phyloP scores from a whole-genome alignment of 805 yeast species.

The Candida montana region DNA sequence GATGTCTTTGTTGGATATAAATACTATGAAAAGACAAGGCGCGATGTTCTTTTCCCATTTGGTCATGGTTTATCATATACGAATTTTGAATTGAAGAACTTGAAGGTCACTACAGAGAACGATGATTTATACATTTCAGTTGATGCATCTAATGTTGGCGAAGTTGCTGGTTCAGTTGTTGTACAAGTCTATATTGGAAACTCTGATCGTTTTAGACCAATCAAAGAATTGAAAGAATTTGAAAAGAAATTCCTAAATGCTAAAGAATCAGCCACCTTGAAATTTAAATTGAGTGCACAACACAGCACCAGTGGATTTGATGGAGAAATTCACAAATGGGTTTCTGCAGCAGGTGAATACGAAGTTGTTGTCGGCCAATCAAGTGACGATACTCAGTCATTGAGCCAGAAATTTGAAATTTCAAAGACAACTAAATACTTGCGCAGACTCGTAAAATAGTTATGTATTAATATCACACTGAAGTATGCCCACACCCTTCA shows the following conservation, averaged over 20 bases:
- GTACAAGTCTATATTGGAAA: constrained; percentile 49
- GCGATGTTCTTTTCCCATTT: constrained; percentile 50
- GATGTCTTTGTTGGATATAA: constrained; percentile 62
- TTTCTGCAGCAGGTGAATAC: constrained; percentile 46
- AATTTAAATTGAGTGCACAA: constrained; percentile 36
- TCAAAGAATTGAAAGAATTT: constrained; percentile 57
- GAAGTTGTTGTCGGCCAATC: constrained; percentile 39
- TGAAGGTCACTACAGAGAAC: constrained; percentile 29
- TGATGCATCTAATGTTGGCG: constrained; percentile 44
- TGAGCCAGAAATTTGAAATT: constrained; percentile 5
- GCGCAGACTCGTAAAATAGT: constrained; percentile 4
- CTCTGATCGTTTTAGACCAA: constrained; percentile 40
- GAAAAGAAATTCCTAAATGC: constrained; percentile 42
- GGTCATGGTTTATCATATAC: constrained; percentile 63
- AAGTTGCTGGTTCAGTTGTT: constrained; percentile 44
- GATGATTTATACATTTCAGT: constrained; percentile 29
- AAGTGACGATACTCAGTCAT: constrained; percentile 16
- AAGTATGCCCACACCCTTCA: no score
- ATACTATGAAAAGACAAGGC: constrained; percentile 48
- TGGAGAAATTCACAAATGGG: constrained; percentile 44
- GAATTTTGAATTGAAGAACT: constrained; percentile 36
- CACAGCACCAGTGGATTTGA: constrained; percentile 53
- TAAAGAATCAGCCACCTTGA: constrained; percentile 37
- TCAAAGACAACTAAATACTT: constrained; percentile 5
- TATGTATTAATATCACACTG: no score